These are phyloP conservation scores for Lachancea sp. DNA, from an alignment of 805 yeast genomes.

Conservation along the genomic window DNA sequence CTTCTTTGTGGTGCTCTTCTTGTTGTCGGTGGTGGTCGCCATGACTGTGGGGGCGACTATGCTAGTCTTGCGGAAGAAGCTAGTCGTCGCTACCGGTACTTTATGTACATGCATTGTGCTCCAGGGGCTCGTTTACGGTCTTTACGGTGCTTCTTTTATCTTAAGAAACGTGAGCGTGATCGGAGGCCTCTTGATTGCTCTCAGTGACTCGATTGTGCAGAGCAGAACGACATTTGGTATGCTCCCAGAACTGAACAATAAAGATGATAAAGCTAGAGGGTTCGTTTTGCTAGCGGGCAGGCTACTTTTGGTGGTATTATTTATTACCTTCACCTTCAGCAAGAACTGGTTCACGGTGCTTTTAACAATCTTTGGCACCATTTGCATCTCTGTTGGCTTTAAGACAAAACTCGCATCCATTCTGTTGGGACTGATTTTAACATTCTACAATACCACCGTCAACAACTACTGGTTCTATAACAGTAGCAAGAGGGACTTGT, in stretches of 20 bases:
- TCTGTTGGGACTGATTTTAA: slow-evolving; percentile 56
- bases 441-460: slow-evolving; percentile 67
- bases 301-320: slow-evolving; percentile 73
- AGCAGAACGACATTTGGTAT: slow-evolving; percentile 49
- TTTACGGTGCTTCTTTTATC: slow-evolving; percentile 76
- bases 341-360: slow-evolving; percentile 64
- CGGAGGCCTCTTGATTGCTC: slow-evolving; percentile 85
- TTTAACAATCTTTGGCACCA: slow-evolving; percentile 62
- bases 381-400: slow-evolving; percentile 82
- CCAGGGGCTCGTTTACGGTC: slow-evolving; percentile 86
- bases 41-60: slow-evolving; percentile 72
- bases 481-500: slow-evolving; percentile 68
- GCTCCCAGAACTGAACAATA: slow-evolving; percentile 50
- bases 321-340: slow-evolving; percentile 75
- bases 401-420: slow-evolving; percentile 86
- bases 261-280: slow-evolving; percentile 56
- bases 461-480: slow-evolving; percentile 88
- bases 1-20: slow-evolving; percentile 67
- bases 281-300: slow-evolving; percentile 85
- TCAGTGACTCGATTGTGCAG: slow-evolving; percentile 80
- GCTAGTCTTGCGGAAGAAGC: slow-evolving; percentile 61
- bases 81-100: slow-evolving; percentile 63
- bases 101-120: slow-evolving; percentile 64
- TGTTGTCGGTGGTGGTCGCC: slow-evolving; percentile 52
- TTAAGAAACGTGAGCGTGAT: slow-evolving; percentile 82